phyloP scores from a whole-genome alignment of 2,329 filamentous ascomycete genomes.

The Colletotrichum sublineola region DNA sequence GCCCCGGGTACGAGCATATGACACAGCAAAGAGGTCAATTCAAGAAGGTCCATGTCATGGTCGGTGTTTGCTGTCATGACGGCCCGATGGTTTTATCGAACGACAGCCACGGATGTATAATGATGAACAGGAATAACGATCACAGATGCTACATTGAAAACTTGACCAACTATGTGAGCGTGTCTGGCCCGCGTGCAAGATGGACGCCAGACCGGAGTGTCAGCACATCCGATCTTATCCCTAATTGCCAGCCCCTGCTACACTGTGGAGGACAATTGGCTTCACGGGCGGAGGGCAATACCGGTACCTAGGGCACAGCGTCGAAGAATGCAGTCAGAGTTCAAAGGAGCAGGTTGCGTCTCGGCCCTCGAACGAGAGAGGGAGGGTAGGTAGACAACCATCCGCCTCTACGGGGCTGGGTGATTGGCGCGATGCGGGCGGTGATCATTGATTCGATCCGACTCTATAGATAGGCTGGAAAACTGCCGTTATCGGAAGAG shows the following conservation, averaged over 20 bases:
- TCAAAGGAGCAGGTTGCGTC: constrained; percentile 4
- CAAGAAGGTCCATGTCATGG: not conserved
- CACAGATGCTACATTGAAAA: not conserved
- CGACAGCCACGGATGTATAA: constrained; percentile 12
- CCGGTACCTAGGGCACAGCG: not conserved
- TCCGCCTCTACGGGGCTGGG: constrained; percentile 12
- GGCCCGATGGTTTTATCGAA: not conserved
- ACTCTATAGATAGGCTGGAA: not conserved
- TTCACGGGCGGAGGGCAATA: not conserved
- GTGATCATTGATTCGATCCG: constrained; percentile 9
- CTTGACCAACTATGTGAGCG: constrained; percentile 21
- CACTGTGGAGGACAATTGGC: not conserved
- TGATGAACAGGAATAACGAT: not conserved
- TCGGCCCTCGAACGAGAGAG: not conserved
- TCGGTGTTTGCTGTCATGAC: not conserved
- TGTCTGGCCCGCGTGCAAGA: constrained; percentile 31
- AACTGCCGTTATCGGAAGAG: constrained; percentile 13
- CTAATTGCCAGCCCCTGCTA: not conserved
- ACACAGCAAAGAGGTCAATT: not conserved
- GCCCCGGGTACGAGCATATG: not conserved
- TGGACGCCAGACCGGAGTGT: constrained; percentile 30
- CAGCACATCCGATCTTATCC: constrained; percentile 29
- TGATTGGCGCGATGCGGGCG: constrained; percentile 15
- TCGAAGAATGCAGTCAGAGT: not conserved
- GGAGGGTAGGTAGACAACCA: constrained; percentile 8